A percentile compares a stretch with the other conserved stretches of the same genome.
These are phyloP conservation scores for Venturia nashicola DNA, from an alignment of 2,329 filamentous ascomycete genomes.

Conservation along the genomic window DNA sequence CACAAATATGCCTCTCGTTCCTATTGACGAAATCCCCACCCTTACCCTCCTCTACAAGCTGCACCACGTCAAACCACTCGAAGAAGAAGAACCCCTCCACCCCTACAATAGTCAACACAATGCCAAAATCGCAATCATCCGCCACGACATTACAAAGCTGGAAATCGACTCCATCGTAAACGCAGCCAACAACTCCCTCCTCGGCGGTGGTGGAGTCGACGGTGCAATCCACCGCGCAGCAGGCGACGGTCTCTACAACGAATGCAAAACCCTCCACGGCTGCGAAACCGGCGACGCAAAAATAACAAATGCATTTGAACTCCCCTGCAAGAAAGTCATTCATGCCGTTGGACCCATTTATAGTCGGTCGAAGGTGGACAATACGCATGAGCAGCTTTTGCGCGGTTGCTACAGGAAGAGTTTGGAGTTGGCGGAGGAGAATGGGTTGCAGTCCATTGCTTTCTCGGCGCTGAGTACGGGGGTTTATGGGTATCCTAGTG, in stretches of 20 bases:
- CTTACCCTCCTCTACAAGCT: slow-evolving; percentile 54
- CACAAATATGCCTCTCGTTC: slow-evolving; percentile 16
- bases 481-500: slow-evolving; percentile 74
- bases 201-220: slow-evolving; percentile 78
- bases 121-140: slow-evolving; percentile 55
- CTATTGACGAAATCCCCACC: slow-evolving; percentile 47
- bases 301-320: slow-evolving; percentile 64
- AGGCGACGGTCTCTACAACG: slow-evolving; percentile 52
- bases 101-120: slow-evolving; percentile 47
- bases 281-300: slow-evolving; percentile 72
- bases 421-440: slow-evolving; percentile 57
- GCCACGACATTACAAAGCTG: slow-evolving; percentile 72
- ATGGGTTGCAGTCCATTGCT: slow-evolving; percentile 58
- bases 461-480: slow-evolving; percentile 83
- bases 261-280: slow-evolving; percentile 60
- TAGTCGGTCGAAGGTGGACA: slow-evolving; percentile 25
- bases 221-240: slow-evolving; percentile 74
- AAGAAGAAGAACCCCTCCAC: slow-evolving; percentile 13
- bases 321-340: slow-evolving; percentile 71
- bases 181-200: slow-evolving; percentile 67
- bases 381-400: slow-evolving; percentile 31
- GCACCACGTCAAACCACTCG: slow-evolving; percentile 30
- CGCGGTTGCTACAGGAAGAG: slow-evolving; percentile 57
- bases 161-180: slow-evolving; percentile 79
- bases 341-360: slow-evolving; percentile 87